Percentiles rank a stretch among this genome's conserved stretches.
Conservation (phyloP, 306 rosid genomes). For the Glycine latifolia region DNA sequence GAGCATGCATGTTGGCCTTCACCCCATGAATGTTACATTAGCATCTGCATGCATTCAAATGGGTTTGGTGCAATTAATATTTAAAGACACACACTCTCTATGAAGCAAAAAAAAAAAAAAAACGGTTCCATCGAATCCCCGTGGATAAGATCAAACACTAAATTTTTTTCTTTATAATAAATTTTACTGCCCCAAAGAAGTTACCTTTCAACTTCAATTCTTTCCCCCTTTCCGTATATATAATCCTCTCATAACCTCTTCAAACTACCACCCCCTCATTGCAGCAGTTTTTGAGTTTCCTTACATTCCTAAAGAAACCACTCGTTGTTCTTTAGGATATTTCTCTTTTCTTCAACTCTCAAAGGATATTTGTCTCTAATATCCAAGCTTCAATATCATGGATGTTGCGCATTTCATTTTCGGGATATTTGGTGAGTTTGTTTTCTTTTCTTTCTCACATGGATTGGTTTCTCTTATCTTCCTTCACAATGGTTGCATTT, state of each 20-base stretch:
- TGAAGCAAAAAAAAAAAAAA: neutral
- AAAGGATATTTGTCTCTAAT: constrained; percentile 25
- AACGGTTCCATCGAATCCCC: constrained; percentile 6
- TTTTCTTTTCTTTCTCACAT: too few species aligned
- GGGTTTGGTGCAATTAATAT: neutral
- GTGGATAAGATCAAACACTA: constrained; percentile 13
- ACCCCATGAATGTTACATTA: neutral
- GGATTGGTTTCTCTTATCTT: neutral
- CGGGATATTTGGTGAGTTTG: constrained; percentile 68
- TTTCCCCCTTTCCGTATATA: neutral
- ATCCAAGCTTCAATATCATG: constrained; percentile 53
- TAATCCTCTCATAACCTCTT: neutral
- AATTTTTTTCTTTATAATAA: neutral
- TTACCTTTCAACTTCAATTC: neutral
- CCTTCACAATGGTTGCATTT: neutral
- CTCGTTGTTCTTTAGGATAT: neutral
- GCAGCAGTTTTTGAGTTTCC: constrained; percentile 15
- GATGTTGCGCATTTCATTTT: constrained; percentile 60
- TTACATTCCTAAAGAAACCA: constrained; percentile 4
- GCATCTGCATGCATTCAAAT: neutral
- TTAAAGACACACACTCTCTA: neutral
- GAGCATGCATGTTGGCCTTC: neutral
- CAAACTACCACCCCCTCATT: neutral
- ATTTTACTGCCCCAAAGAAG: neutral
- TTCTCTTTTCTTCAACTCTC: neutral